phyloP scores from a whole-genome alignment of 2,329 filamentous ascomycete species.

The Stemphylium vesicarium region DNA sequence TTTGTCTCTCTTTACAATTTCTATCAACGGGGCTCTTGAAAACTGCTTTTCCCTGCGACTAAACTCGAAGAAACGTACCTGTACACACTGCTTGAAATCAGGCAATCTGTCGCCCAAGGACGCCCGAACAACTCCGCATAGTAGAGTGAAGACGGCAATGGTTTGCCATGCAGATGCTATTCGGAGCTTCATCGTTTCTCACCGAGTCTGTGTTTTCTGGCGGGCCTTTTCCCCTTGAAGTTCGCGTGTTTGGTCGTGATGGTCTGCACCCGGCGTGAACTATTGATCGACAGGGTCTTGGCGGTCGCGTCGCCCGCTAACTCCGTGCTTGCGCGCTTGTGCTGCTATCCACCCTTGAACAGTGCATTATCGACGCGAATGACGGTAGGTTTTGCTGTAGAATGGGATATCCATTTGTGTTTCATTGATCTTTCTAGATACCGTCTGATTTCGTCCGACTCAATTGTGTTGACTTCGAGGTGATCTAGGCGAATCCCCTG shows the following conservation, averaged over 20 bases:
- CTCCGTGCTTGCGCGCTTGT: background rate
- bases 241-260: background rate
- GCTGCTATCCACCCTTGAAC: background rate
- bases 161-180: slow-evolving; percentile 31
- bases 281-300: slow-evolving; percentile 13
- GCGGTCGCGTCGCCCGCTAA: background rate
- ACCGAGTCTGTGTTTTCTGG: background rate
- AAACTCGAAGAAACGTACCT: slow-evolving; percentile 53
- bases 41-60: too few relatives aligned
- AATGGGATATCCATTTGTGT: too few relatives aligned
- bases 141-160: slow-evolving; percentile 34
- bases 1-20: slow-evolving; percentile 2
- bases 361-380: too few relatives aligned
- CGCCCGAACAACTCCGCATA: slow-evolving; percentile 59
- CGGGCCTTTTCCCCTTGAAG: background rate
- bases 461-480: too few relatives aligned
- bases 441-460: too few relatives aligned
- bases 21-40: too few relatives aligned
- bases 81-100: slow-evolving; percentile 85
- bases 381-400: too few relatives aligned
- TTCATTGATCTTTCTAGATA: too few relatives aligned
- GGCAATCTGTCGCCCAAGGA: slow-evolving; percentile 84
- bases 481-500: too few relatives aligned
- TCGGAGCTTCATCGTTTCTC: slow-evolving; percentile 37
- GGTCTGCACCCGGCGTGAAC: background rate